phyloP scores from a whole-genome alignment of 73 alveolate species.

The Paramecium bursaria region DNA sequence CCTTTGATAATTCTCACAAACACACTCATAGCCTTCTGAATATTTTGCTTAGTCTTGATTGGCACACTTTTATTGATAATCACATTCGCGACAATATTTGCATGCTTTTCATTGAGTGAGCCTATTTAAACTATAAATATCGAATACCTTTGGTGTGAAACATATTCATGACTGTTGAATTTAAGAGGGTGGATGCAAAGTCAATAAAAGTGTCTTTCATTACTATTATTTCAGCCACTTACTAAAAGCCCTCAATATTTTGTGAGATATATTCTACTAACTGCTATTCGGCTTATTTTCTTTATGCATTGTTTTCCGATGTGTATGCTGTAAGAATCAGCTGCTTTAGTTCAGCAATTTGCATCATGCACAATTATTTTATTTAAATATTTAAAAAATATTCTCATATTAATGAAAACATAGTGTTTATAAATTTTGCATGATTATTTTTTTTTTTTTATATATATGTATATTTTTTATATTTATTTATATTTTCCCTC shows the following conservation, averaged over 20 bases:
- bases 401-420: no score
- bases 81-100: not conserved
- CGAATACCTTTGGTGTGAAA: not conserved
- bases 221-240: slow-evolving; percentile 11
- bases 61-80: not conserved
- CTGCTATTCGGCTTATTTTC: slow-evolving; percentile 1
- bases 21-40: not conserved
- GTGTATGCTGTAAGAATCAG: not conserved
- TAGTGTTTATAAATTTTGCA: no score
- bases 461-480: no score
- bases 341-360: no score
- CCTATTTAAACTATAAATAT: not conserved
- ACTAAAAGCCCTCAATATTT: not conserved
- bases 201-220: not conserved
- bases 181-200: slow-evolving; percentile 32
- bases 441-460: no score
- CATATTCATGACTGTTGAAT: slow-evolving; percentile 12
- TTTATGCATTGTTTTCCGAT: not conserved
- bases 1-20: not conserved
- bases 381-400: no score
- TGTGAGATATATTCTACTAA: not conserved
- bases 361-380: no score
- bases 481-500: no score
- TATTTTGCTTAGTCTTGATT: not conserved
- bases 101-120: not conserved